phyloP scores from a whole-genome alignment of 495 filamentous ascomycete genomes.

The Neurospora sublineolata region DNA sequence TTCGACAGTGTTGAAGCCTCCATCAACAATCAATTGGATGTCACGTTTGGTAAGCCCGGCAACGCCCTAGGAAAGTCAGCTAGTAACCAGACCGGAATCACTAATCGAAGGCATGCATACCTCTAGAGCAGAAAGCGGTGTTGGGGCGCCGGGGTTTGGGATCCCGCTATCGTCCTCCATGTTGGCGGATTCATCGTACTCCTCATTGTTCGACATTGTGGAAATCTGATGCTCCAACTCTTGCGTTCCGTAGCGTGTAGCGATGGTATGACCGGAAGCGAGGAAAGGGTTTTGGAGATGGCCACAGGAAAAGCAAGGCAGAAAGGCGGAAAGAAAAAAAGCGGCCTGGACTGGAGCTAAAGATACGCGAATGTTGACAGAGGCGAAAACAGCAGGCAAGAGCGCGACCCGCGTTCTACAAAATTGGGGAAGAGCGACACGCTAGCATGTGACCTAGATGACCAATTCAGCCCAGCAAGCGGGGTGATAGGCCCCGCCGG shows the following conservation, averaged over 20 bases:
- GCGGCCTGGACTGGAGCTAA: background rate
- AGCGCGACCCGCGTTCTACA: slow-evolving; percentile 11
- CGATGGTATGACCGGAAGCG: background rate
- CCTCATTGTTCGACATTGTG: slow-evolving; percentile 25
- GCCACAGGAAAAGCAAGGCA: background rate
- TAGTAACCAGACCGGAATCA: background rate
- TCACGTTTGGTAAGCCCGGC: slow-evolving; percentile 85
- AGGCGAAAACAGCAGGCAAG: slow-evolving; percentile 5
- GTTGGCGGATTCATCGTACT: slow-evolving; percentile 30
- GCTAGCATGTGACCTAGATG: slow-evolving; percentile 15
- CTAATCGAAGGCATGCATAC: slow-evolving; percentile 31
- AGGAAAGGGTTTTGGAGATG: background rate
- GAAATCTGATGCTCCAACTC: too few species aligned
- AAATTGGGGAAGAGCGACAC: slow-evolving; percentile 6
- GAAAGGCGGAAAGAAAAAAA: background rate
- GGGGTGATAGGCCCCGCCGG: background rate
- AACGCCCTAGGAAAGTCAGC: slow-evolving; percentile 44
- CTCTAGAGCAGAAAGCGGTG: slow-evolving; percentile 80
- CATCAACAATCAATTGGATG: slow-evolving; percentile 84
- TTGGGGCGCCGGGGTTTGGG: slow-evolving; percentile 84
- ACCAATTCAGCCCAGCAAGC: background rate
- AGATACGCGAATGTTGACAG: slow-evolving; percentile 10
- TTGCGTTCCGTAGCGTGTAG: background rate
- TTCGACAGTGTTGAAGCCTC: slow-evolving; percentile 89
- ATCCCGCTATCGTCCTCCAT: slow-evolving; percentile 33